phyloP scores from a whole-genome alignment of 768 basidiomycete genomes.

The Leccinum pellstonianum region DNA sequence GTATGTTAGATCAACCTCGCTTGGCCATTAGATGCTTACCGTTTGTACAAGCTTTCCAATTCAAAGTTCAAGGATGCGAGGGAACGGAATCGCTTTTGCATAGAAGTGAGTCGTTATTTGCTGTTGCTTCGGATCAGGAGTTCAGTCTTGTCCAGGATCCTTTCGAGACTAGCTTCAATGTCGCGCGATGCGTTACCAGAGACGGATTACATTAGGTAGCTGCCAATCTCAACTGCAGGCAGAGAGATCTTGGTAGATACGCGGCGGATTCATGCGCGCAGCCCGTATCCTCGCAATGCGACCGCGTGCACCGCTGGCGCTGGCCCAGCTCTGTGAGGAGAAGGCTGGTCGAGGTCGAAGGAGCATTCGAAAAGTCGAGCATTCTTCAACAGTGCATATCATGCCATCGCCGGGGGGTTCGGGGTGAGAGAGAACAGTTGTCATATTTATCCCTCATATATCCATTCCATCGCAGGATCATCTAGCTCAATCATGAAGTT shows the following conservation, averaged over 20 bases:
- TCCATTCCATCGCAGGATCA: too few relatives aligned
- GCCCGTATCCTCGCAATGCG: conserved; percentile 77
- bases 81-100: conserved; percentile 93
- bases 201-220: conserved; percentile 91
- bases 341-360: conserved; percentile 1
- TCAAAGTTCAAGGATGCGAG: conserved; percentile 65
- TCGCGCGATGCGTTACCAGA: conserved; percentile 94
- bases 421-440: too few relatives aligned
- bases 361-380: too few relatives aligned
- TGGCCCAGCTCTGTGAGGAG: conserved; percentile 34
- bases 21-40: conserved; percentile 5
- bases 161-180: conserved; percentile 93
- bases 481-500: too few relatives aligned
- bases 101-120: conserved; percentile 61
- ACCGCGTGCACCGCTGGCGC: conserved; percentile 75
- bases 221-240: neutral
- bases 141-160: conserved; percentile 64
- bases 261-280: conserved; percentile 98
- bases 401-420: too few relatives aligned
- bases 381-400: too few relatives aligned
- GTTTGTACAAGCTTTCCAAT: conserved; percentile 43
- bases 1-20: conserved; percentile 44
- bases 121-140: neutral
- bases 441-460: too few relatives aligned
- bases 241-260: conserved; percentile 57